Evolutionary conservation across 2,329 filamentous ascomycete genomes (phyloP), one percentile per base, ranked within the genome.

Genomic region (Trichoderma aggressivum): DNA sequence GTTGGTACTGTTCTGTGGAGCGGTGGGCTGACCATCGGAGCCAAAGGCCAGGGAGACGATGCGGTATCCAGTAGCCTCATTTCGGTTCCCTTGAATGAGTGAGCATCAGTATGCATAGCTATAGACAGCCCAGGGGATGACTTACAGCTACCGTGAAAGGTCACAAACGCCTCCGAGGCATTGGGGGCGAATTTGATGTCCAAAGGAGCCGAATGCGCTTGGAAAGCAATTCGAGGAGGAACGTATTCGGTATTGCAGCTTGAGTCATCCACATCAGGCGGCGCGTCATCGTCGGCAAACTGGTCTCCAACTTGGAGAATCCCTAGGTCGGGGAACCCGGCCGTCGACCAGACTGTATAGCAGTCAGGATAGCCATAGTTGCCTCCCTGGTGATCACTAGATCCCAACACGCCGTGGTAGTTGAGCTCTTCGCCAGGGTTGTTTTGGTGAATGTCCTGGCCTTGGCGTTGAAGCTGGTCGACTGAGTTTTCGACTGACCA

Each of bases 371-470:
- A 94, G 26, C 91, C 92, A 76, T 90, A 91, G 79, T 93, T 92
- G 3, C 79, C 80, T 18, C 82, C 83, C 69, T 81, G 78, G 24
- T 78, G 70, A 12, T 74, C 32, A 7, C n/a, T 77, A 0, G 74
- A 74, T 60, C 61, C 55, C 36, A 92, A 81, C 71, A 85, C 86
- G 4, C 91, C 91, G 72, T 91, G 88, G 78, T 88, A 92, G 79
- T 94, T 93, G 78, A 94, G 80, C 79, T 94, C 90, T 77, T 94
- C 92, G 18, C 86, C 91, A 0, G 91, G 91, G 76, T 94, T 94
- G 75, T 92, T 84, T 72, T 87, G 79, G 74, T 91, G 89, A 58
- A 92, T 86, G 72, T 91, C 89, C n/a, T 83, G 74, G 11, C 86
- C 87, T 61, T 85, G 80, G 36, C 91, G 85, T 16, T 80, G 80